phyloP scores from a whole-genome alignment of 2,329 filamentous ascomycete genomes.

The Venturia carpophila region DNA sequence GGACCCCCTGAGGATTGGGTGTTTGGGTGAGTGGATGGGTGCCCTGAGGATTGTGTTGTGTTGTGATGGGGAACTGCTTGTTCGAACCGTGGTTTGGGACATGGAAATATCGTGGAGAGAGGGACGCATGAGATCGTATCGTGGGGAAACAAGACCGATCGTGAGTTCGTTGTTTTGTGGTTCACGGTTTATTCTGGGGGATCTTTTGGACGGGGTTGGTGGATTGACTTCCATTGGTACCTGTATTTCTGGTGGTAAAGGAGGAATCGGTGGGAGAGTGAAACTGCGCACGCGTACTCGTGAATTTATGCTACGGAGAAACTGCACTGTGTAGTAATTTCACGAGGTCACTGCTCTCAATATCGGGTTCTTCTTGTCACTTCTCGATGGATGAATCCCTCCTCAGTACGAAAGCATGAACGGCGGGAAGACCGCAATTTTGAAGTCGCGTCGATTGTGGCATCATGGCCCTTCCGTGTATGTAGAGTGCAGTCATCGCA shows the following conservation, averaged over 20 bases:
- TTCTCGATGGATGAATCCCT: too few species aligned
- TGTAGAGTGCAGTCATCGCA: neutral
- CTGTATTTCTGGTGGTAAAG: too few species aligned
- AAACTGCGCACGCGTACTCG: too few species aligned
- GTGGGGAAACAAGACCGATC: neutral
- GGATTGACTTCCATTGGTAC: too few species aligned
- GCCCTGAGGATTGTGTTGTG: neutral
- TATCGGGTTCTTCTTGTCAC: too few species aligned
- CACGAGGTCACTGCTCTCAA: too few species aligned
- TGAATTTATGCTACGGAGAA: too few species aligned
- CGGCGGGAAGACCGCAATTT: too few species aligned
- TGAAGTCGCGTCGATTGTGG: neutral
- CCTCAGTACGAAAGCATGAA: too few species aligned
- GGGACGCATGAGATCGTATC: neutral
- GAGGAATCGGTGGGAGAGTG: too few species aligned
- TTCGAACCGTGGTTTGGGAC: neutral
- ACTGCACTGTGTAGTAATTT: too few species aligned
- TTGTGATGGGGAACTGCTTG: neutral
- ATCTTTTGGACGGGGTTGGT: too few species aligned
- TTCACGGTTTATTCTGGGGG: neutral
- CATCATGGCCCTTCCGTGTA: neutral
- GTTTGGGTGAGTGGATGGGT: neutral
- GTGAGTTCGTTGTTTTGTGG: neutral
- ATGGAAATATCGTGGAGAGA: conserved; percentile 1
- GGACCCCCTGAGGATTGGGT: neutral